Percentiles rank a stretch among this genome's conserved stretches.
phyloP scores from a whole-genome alignment of 257 asterid species.

The Jasminum sambac region DNA sequence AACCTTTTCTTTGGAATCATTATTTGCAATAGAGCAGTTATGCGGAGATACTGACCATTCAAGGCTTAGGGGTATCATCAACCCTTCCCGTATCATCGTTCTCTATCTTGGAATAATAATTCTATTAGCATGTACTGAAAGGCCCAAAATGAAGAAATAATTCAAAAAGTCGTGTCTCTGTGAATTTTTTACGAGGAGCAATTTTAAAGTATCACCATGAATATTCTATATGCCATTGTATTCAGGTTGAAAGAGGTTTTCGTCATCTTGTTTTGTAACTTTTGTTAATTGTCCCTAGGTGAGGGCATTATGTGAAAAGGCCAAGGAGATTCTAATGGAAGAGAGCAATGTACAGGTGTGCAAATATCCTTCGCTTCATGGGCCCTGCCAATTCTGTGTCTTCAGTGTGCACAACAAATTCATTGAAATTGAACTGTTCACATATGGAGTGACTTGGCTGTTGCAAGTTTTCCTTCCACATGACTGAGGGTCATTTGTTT shows the following conservation, averaged over 20 bases:
- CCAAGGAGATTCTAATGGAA: conserved; percentile 71
- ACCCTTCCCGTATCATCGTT: background rate
- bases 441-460: background rate
- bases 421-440: background rate
- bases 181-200: background rate
- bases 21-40: background rate
- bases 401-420: background rate
- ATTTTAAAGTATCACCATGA: background rate
- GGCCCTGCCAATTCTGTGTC: background rate
- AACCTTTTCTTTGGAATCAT: background rate
- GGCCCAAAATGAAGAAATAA: background rate
- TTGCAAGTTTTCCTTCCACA: conserved; percentile 14
- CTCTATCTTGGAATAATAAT: background rate
- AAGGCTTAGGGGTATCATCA: background rate
- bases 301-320: conserved; percentile 68
- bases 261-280: conserved; percentile 18
- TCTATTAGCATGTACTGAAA: background rate
- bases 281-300: conserved; percentile 42
- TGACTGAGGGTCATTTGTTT: conserved; percentile 1
- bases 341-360: conserved; percentile 83
- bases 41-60: background rate
- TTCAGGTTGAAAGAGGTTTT: conserved; percentile 7
- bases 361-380: background rate
- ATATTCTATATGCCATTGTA: background rate
- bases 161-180: background rate